Evolutionary conservation across 257 asterid genomes (phyloP), one percentile per base, ranked within the genome.

Genomic region (Primulina eburnea): DNA sequence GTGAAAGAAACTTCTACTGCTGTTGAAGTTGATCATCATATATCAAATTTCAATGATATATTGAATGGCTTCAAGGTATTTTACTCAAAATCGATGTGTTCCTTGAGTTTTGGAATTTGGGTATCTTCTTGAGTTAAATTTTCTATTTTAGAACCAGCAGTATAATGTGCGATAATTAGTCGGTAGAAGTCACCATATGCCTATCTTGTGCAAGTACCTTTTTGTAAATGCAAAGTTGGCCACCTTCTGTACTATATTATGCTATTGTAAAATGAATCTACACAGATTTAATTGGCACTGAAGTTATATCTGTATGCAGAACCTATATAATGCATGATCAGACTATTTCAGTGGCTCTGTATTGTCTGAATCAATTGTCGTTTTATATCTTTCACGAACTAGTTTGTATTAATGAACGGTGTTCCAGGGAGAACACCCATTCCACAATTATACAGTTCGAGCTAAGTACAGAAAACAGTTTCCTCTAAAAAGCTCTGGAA

Each of bases 371-470:
- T 63, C 59, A 55, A 57, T 18, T 12, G 20, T 32, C 61, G 59
- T 7, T 71, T 26, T 34, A 40, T 73, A 47, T 47, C 67, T 43
- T n/a, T 74, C 29, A 57, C 67, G 38, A 43, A 66, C 70, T 33
- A 33, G 40, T 74, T 75, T 30, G 73, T 72, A 67, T 63, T 70
- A 60, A 20, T 73, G 71, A 17, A 30, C 75, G 79, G 56, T 66
- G 65, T 78, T 84, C 60, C 82, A 93, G 99, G 99, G 97, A 63
- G 90, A 89, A 32, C 95, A 90, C 78, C 99, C 99, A 43, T 93
- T 93, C 76, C 97, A 93, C 88, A 93, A 93, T 70, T 93, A 87
- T 62, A 93, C 99, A 16, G 68, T 90, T 69, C 85, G 96, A 76
- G 72, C 99, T 33, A 89, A 83, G 76, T 93, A 93, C 76, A 86